Evolutionary conservation across 164 flowering plant genomes (phyloP).

Genomic region (Vitis vinifera): DNA sequence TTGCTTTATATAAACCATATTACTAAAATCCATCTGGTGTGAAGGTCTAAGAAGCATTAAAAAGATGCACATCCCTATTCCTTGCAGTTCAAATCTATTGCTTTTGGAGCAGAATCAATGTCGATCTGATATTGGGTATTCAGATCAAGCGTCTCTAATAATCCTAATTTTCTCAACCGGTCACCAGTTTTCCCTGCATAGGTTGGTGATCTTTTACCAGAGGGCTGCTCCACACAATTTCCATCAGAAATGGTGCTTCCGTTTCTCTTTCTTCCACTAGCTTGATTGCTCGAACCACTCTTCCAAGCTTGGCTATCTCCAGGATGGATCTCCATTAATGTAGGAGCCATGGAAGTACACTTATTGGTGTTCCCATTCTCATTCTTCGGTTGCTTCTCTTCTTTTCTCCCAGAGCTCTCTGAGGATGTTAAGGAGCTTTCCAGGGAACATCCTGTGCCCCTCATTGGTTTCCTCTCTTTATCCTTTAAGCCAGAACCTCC

Average conservation of each 20-base stretch:
- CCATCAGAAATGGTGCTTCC: constrained; percentile 36
- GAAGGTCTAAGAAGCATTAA: constrained; percentile 7
- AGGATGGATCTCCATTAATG: constrained; percentile 28
- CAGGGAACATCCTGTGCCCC: constrained; percentile 41
- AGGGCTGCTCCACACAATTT: constrained; percentile 37
- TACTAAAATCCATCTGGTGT: background rate
- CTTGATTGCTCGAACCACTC: constrained; percentile 17
- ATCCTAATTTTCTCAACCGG: constrained; percentile 23
- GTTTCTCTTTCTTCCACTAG: constrained; percentile 43
- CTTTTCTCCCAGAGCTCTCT: constrained; percentile 51
- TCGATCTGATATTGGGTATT: constrained; percentile 51
- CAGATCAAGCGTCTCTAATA: constrained; percentile 45
- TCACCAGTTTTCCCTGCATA: constrained; percentile 16
- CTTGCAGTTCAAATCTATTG: constrained; percentile 53
- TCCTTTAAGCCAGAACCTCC: constrained; percentile 27
- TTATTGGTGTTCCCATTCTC: constrained; percentile 20
- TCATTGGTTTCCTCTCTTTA: constrained; percentile 20
- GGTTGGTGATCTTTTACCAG: constrained; percentile 22
- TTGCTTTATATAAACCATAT: constrained; percentile 15
- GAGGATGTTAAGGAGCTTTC: constrained; percentile 70
- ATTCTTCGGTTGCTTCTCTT: constrained; percentile 25
- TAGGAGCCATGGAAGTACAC: constrained; percentile 23
- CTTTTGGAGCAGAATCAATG: constrained; percentile 35
- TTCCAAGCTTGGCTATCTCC: constrained; percentile 10
- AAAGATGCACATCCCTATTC: constrained; percentile 21